Base-by-base conservation (phyloP, 805 yeast species). In the Cyberlindnera mrakii region DNA sequence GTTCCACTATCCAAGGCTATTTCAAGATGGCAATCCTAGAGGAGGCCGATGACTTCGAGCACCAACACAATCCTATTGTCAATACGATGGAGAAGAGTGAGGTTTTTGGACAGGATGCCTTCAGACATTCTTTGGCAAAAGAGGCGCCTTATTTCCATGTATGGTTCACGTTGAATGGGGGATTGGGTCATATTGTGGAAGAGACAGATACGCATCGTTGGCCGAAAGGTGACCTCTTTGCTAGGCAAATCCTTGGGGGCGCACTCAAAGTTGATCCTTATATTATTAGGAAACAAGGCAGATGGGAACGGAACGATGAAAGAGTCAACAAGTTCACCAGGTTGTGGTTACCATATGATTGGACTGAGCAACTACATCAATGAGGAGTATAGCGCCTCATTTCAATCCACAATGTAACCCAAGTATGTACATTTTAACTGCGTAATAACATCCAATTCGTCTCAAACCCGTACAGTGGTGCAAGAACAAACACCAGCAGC, bases 401-500 rank as follows among this genome's bases (percentile, higher is more conserved):
- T 23, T 23, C 27, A 10, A 23, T 23, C 6, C 5, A 23, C 27
- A 23, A 10, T 23, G 27, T 23, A 23, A 11, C 27, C 11, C 27
- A 2, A 15, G 23, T 33, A 33, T 33, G 25, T 35, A 33, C 17
- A 33, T 17, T 8, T 33, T 11, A 35, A 15, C 17, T 13, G 20
- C 18, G 17, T 9, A 25, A 17, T 18, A 37, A 9, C 14, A 19
- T 3, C 41, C 41, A 39, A 7, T 31, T 32, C 16, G 30, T 13
- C 7, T 20, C 31, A 7, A 20, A 25, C 13, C 42, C 14, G 17
- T 79, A 53, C 3, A 84, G 51, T 1, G 95, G 93, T 4, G 82
- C 68, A 4, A 81, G 49, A 3, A 32, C 41, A 45, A 83, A 66
- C 52, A 84, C 90, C 23, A 91, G 60, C 55, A 88, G 73, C 50